Conservation (phyloP, 331 rosid genomes). For the Spiraea crenata region DNA sequence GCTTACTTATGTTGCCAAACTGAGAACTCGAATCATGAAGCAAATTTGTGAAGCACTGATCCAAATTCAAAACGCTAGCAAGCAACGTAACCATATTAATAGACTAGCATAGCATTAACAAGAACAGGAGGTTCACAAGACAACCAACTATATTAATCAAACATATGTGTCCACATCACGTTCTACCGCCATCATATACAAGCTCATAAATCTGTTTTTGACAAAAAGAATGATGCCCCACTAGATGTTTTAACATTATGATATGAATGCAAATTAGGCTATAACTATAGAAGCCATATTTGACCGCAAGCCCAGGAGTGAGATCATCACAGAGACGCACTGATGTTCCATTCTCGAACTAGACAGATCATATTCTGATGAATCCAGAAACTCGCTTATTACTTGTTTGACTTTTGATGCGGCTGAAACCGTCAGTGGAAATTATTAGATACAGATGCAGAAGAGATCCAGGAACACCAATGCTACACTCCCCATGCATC, state of each 20-base stretch:
- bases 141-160: background rate
- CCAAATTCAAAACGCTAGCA: no score
- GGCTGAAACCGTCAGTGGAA: conserved; percentile 34
- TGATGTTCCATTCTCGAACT: conserved; percentile 22
- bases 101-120: background rate
- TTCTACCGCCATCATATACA: conserved; percentile 38
- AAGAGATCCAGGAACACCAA: conserved; percentile 34
- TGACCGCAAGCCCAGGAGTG: conserved; percentile 34
- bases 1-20: no score
- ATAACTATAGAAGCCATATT: conserved; percentile 16
- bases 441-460: conserved; percentile 22
- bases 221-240: conserved; percentile 25
- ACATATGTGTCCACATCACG: background rate
- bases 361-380: conserved; percentile 13
- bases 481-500: conserved; percentile 24
- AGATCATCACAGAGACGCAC: conserved; percentile 33
- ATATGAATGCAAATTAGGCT: background rate
- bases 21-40: no score
- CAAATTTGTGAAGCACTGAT: no score
- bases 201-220: conserved; percentile 28
- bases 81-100: background rate
- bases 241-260: background rate
- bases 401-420: conserved; percentile 20
- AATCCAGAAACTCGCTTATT: conserved; percentile 36
- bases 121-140: background rate